A percentile compares a stretch with the other conserved stretches of the same genome.
These are phyloP conservation scores for Exsudoporus frostii DNA, from an alignment of 768 basidiomycete genomes.

Conservation along the genomic window DNA sequence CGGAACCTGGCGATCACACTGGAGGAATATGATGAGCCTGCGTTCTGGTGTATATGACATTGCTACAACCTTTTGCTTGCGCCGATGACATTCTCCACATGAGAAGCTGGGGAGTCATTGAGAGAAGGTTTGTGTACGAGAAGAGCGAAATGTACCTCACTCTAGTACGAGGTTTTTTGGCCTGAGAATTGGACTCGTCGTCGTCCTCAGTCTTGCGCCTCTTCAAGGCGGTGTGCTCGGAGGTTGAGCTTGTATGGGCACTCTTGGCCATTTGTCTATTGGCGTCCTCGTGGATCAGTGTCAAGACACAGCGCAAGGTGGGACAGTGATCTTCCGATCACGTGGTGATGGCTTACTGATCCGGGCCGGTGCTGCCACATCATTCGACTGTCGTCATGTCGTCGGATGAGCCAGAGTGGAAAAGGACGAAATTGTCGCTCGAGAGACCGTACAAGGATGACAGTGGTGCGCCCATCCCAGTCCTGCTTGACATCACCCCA, in stretches of 20 bases:
- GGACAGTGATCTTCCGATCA: slow-evolving; percentile 17
- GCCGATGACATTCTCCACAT: slow-evolving; percentile 83
- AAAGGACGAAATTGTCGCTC: slow-evolving; percentile 61
- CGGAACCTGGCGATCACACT: slow-evolving; percentile 86
- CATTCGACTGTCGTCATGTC: slow-evolving; percentile 11
- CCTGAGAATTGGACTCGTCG: slow-evolving; percentile 36
- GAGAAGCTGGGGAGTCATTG: slow-evolving; percentile 55
- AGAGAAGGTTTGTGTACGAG: slow-evolving; percentile 1
- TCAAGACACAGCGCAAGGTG: slow-evolving; percentile 21
- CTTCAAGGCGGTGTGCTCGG: slow-evolving; percentile 42
- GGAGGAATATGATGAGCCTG: slow-evolving; percentile 15
- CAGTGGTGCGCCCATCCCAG: slow-evolving; percentile 56
- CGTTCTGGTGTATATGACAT: slow-evolving; percentile 11
- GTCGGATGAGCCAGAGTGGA: slow-evolving; percentile 46
- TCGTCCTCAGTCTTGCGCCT: slow-evolving; percentile 68
- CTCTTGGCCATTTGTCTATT: slow-evolving; percentile 29
- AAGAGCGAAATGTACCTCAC: slow-evolving; percentile 56
- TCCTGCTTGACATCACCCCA: slow-evolving; percentile 63
- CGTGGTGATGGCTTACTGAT: slow-evolving; percentile 17
- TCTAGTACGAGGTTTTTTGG: slow-evolving; percentile 68
- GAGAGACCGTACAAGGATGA: slow-evolving; percentile 84
- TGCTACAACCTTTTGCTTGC: slow-evolving; percentile 73
- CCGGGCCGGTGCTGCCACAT: background rate
- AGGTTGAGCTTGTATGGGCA: slow-evolving; percentile 11
- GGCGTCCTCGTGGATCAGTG: slow-evolving; percentile 30